phyloP scores from a whole-genome alignment of 495 filamentous ascomycete genomes.

The Xylaria telfairii region DNA sequence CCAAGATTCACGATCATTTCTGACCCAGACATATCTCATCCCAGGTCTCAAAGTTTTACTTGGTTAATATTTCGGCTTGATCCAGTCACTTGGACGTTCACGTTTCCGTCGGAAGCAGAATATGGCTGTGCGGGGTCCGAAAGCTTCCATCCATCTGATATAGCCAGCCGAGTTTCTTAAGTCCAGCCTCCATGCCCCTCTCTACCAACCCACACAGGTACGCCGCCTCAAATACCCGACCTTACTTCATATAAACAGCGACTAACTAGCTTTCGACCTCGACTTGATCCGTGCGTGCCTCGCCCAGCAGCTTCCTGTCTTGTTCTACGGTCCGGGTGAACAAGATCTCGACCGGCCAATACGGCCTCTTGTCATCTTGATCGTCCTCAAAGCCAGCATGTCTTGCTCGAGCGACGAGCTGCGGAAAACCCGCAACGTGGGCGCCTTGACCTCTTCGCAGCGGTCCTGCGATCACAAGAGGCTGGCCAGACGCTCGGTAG shows the following conservation, averaged over 20 bases:
- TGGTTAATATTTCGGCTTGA: no score
- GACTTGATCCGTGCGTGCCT: slow-evolving; percentile 2
- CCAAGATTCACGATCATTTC: background rate
- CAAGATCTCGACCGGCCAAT: slow-evolving; percentile 15
- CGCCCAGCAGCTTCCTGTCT: slow-evolving; percentile 11
- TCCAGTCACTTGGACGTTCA: background rate
- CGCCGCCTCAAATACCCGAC: background rate
- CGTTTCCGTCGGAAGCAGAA: slow-evolving; percentile 1
- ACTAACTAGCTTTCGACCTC: slow-evolving; percentile 1
- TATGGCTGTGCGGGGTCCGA: slow-evolving; percentile 6
- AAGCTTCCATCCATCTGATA: background rate
- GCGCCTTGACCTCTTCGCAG: slow-evolving; percentile 6
- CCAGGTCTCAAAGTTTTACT: background rate
- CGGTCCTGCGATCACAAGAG: slow-evolving; percentile 14
- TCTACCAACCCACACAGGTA: background rate
- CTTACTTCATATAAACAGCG: slow-evolving; percentile 11
- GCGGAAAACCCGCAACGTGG: background rate
- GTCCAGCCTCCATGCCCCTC: background rate
- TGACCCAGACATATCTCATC: background rate
- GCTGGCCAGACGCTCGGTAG: background rate
- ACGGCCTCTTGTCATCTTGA: slow-evolving; percentile 6
- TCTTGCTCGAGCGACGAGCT: slow-evolving; percentile 3
- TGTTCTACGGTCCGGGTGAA: background rate
- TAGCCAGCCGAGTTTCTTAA: background rate
- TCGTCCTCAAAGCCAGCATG: background rate